Conservation (phyloP, 768 basidiomycete species). For the Hortiboletus flavorubellus region DNA sequence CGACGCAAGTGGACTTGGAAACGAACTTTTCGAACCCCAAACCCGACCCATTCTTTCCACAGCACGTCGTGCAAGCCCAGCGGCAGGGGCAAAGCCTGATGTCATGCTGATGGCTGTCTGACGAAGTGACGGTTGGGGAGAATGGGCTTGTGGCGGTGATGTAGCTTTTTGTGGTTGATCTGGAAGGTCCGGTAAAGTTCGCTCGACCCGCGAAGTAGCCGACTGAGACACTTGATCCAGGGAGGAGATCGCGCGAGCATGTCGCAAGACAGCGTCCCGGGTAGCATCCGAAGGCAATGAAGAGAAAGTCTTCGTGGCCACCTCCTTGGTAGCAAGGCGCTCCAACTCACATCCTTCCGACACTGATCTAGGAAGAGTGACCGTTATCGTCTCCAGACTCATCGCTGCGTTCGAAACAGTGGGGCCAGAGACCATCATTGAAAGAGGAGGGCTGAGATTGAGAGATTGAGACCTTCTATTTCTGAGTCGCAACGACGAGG, state of each 20-base stretch:
- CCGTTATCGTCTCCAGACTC: constrained; percentile 30
- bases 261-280: constrained; percentile 30
- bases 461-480: constrained; percentile 68
- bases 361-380: constrained; percentile 27
- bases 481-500: constrained; percentile 42
- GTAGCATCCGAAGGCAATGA: constrained; percentile 18
- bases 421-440: constrained; percentile 27
- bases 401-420: constrained; percentile 26
- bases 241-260: constrained; percentile 14
- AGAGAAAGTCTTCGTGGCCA: constrained; percentile 42
- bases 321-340: constrained; percentile 39
- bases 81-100: constrained; percentile 62
- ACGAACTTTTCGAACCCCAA: constrained; percentile 44
- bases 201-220: constrained; percentile 25
- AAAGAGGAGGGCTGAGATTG: constrained; percentile 40
- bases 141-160: constrained; percentile 4
- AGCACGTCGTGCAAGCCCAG: constrained; percentile 71
- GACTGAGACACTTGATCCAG: constrained; percentile 27
- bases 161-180: constrained; percentile 13
- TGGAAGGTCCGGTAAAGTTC: constrained; percentile 31
- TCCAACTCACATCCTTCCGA: constrained; percentile 37
- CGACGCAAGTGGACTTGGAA: constrained; percentile 43
- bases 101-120: constrained; percentile 76
- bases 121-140: constrained; percentile 38
- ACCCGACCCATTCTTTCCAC: constrained; percentile 74